Conservation (phyloP, 768 basidiomycete species). For the Calvatia gigantea region DNA sequence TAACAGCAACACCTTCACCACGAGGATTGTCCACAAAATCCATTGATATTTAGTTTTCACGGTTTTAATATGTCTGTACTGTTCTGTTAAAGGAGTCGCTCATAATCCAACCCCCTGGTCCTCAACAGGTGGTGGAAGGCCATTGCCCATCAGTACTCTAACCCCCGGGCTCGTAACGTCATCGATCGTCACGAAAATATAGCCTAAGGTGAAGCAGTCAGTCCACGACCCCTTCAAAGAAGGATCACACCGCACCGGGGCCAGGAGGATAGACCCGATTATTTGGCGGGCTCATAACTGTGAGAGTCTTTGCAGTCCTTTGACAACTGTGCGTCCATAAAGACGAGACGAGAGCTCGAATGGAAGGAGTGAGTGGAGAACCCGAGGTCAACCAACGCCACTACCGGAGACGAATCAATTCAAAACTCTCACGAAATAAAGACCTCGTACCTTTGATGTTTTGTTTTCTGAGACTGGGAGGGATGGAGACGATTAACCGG, state of each 20-base stretch:
- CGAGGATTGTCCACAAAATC: no score
- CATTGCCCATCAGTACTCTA: slow-evolving; percentile 33
- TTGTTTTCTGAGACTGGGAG: slow-evolving; percentile 21
- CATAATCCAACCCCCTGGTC: slow-evolving; percentile 26
- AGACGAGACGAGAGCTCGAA: slow-evolving; percentile 34
- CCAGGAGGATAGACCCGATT: slow-evolving; percentile 37
- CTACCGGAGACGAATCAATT: slow-evolving; percentile 15
- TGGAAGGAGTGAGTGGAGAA: slow-evolving; percentile 40
- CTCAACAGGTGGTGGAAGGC: slow-evolving; percentile 35
- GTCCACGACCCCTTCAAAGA: no score
- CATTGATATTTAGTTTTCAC: no score
- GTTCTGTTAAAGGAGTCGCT: no score
- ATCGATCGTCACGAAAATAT: not conserved
- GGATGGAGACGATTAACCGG: slow-evolving; percentile 28
- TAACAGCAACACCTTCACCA: no score
- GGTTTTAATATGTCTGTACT: no score
- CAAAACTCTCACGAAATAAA: not conserved
- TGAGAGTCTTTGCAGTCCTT: slow-evolving; percentile 27
- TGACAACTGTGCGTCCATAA: slow-evolving; percentile 31
- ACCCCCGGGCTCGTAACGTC: slow-evolving; percentile 31
- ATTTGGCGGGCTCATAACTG: slow-evolving; percentile 30
- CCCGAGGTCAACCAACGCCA: slow-evolving; percentile 37
- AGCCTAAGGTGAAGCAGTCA: no score
- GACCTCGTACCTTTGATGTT: slow-evolving; percentile 27
- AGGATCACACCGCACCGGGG: slow-evolving; percentile 28